Conservation (phyloP, 2,329 filamentous ascomycete genomes). For the Aspergillus brasiliensis region DNA sequence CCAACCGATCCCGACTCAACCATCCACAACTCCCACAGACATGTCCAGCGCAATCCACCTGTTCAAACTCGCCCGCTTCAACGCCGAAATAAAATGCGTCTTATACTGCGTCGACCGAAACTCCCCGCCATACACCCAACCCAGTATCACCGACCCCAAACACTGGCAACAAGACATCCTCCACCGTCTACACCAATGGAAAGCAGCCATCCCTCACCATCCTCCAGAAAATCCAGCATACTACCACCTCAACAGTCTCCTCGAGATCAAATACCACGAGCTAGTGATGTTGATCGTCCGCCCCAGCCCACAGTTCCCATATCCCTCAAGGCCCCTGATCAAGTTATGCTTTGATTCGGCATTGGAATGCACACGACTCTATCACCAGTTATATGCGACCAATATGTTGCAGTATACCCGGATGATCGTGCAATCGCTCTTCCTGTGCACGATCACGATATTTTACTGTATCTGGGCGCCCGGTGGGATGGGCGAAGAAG, state of each 20-base stretch:
- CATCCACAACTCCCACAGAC: background rate
- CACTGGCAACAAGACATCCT: background rate
- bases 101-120: background rate
- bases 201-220: background rate
- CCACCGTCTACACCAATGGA: background rate
- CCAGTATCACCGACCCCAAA: background rate
- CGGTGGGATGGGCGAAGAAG: too few relatives aligned
- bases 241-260: background rate
- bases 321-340: background rate
- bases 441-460: too few relatives aligned
- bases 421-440: too few relatives aligned
- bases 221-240: background rate
- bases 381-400: background rate
- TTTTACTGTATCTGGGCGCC: background rate
- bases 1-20: background rate
- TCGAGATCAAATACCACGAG: background rate
- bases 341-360: background rate
- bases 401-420: too few relatives aligned
- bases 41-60: background rate
- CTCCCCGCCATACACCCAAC: background rate
- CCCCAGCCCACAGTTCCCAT: background rate
- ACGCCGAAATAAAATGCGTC: background rate
- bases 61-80: background rate
- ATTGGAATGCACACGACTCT: background rate
- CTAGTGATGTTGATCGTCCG: background rate